phyloP scores from a whole-genome alignment of 2,329 filamentous ascomycete genomes.

The Colletotrichum orbiculare region DNA sequence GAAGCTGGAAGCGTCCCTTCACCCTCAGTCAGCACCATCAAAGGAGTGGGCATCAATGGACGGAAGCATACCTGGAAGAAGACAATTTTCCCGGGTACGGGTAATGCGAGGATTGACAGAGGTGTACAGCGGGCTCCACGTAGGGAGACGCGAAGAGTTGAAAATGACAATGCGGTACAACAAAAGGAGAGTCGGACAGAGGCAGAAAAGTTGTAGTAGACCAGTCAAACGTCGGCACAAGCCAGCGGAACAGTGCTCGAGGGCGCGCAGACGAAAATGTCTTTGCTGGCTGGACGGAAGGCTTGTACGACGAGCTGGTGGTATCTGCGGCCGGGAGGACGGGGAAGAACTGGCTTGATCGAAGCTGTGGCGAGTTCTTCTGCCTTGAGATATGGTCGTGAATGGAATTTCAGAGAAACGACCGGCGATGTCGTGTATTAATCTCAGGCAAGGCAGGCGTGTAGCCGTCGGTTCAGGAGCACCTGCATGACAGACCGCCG shows the following conservation, averaged over 20 bases:
- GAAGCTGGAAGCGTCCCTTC: too few relatives aligned
- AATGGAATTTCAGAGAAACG: background rate
- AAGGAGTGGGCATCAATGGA: too few relatives aligned
- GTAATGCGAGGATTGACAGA: too few relatives aligned
- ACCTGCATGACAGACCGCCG: constrained; percentile 27
- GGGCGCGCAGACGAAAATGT: constrained; percentile 2
- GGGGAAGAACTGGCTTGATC: background rate
- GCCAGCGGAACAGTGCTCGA: constrained; percentile 4
- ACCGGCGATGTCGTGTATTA: constrained; percentile 25
- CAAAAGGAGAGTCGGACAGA: too few relatives aligned
- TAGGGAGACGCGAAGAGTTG: too few relatives aligned
- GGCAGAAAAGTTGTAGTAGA: too few relatives aligned
- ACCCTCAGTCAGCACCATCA: too few relatives aligned
- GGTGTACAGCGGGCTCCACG: too few relatives aligned
- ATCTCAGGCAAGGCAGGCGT: constrained; percentile 30
- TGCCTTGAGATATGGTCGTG: background rate
- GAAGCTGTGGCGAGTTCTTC: constrained; percentile 1
- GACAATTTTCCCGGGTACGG: too few relatives aligned
- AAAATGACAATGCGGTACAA: too few relatives aligned
- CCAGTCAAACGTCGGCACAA: too few relatives aligned
- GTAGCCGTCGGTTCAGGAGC: constrained; percentile 15
- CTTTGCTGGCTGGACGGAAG: constrained; percentile 7
- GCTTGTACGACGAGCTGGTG: constrained; percentile 28
- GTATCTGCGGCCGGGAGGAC: constrained; percentile 6
- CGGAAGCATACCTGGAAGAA: too few relatives aligned